A percentile compares a stretch with the other conserved stretches of the same genome.
These are phyloP conservation scores for Angomonas ambiguus DNA, from an alignment of 208 protist genomes.

Conservation along the genomic window DNA sequence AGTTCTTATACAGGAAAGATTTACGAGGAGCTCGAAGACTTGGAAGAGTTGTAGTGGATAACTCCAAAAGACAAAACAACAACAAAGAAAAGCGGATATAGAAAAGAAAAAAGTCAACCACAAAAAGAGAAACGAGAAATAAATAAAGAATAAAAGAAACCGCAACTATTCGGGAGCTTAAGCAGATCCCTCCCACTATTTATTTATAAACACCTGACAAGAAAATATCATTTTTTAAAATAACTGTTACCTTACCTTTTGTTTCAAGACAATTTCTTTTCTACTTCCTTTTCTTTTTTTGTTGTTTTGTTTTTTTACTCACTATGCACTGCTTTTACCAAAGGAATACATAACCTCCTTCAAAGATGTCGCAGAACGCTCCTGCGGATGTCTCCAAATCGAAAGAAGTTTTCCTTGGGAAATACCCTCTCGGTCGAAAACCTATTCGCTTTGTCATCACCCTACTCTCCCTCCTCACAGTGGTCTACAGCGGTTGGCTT, in stretches of 20 bases:
- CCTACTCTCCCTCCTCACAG: not conserved
- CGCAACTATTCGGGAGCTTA: not conserved
- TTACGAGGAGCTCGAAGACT: too few species aligned
- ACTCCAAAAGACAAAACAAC: not conserved
- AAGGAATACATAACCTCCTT: too few species aligned
- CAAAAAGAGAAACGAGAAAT: not conserved
- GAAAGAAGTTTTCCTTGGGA: not conserved
- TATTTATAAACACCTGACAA: not conserved
- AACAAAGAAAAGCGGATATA: not conserved
- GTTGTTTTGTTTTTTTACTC: not conserved
- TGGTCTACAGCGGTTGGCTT: slow-evolving; percentile 14
- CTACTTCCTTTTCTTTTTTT: slow-evolving; percentile 7
- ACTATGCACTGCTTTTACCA: not conserved
- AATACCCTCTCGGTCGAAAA: slow-evolving; percentile 1
- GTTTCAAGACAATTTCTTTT: not conserved
- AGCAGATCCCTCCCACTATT: too few species aligned
- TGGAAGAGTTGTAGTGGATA: too few species aligned
- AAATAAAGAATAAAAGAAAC: not conserved
- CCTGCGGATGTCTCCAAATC: too few species aligned
- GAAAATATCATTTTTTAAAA: slow-evolving; percentile 5
- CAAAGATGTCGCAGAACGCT: too few species aligned
- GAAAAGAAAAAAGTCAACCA: not conserved
- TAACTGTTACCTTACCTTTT: not conserved
- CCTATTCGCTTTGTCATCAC: not conserved
- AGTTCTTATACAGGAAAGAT: not conserved